A percentile compares a stretch with the other conserved stretches of the same genome.
Conservation (phyloP, 208 protist species). For the Entamoeba invadens region DNA sequence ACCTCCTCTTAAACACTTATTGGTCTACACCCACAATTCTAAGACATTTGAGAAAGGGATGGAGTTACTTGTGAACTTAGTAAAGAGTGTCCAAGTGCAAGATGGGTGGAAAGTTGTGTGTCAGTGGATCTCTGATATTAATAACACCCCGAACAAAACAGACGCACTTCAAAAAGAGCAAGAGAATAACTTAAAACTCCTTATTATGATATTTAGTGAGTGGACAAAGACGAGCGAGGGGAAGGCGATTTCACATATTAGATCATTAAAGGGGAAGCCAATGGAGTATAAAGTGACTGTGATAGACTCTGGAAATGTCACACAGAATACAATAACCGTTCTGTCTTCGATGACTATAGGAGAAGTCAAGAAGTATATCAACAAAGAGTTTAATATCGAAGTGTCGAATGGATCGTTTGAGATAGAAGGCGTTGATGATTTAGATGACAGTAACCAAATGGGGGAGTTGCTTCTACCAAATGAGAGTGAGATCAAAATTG, state of each 20-base stretch:
- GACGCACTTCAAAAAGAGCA: background rate
- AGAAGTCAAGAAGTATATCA: background rate
- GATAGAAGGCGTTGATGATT: background rate
- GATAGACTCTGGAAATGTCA: background rate
- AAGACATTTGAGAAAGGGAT: background rate
- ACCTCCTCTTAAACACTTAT: background rate
- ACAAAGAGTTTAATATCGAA: background rate
- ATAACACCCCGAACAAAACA: background rate
- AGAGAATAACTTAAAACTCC: background rate
- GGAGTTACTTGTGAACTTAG: background rate
- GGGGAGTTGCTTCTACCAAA: background rate
- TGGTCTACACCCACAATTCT: background rate
- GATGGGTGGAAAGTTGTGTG: background rate
- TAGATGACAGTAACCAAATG: background rate
- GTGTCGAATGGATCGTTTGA: background rate
- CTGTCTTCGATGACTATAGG: background rate
- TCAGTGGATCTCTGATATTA: background rate
- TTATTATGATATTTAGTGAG: background rate
- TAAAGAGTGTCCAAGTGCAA: background rate
- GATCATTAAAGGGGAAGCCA: background rate
- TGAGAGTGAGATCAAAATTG: background rate
- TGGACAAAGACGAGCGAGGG: background rate
- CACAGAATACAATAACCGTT: background rate
- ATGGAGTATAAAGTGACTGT: background rate
- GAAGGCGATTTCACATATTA: background rate